Evolutionary conservation across 163 green algal genomes (phyloP).

Genomic region (Scenedesmus sp.): DNA sequence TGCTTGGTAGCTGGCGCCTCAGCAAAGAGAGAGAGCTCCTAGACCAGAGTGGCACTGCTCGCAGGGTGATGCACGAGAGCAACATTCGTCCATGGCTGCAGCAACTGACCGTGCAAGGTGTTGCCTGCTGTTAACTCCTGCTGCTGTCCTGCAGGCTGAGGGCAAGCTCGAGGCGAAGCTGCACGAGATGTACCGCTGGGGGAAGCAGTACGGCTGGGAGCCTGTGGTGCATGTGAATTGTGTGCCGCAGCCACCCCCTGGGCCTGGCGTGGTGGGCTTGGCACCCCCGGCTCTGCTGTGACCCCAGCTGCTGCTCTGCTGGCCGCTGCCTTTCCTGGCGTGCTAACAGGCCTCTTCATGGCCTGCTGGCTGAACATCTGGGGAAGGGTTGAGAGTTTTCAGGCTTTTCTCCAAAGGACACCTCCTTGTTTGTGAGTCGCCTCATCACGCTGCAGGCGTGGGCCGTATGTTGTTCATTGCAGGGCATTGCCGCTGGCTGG

Average conservation of each 20-base stretch:
- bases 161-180: slow-evolving; percentile 64
- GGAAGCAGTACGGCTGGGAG: slow-evolving; percentile 88
- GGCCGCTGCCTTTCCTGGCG: neutral
- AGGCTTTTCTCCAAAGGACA: too few relatives aligned
- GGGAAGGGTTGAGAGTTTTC: too few relatives aligned
- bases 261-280: neutral
- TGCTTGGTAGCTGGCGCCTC: too few relatives aligned
- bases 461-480: too few relatives aligned
- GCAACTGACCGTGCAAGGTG: neutral
- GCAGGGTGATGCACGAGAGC: too few relatives aligned
- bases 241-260: slow-evolving; percentile 23
- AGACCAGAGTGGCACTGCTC: too few relatives aligned
- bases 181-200: slow-evolving; percentile 87
- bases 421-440: too few relatives aligned
- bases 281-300: neutral
- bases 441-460: too few relatives aligned
- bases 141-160: slow-evolving; percentile 20
- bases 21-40: too few relatives aligned
- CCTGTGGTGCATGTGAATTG: slow-evolving; percentile 60
- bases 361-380: neutral
- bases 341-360: neutral
- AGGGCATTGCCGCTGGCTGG: too few relatives aligned
- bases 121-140: neutral
- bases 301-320: neutral
- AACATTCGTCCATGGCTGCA: neutral